These are phyloP conservation scores for Venturia asperata DNA, from an alignment of 2,329 filamentous ascomycete species.

Conservation along the genomic window DNA sequence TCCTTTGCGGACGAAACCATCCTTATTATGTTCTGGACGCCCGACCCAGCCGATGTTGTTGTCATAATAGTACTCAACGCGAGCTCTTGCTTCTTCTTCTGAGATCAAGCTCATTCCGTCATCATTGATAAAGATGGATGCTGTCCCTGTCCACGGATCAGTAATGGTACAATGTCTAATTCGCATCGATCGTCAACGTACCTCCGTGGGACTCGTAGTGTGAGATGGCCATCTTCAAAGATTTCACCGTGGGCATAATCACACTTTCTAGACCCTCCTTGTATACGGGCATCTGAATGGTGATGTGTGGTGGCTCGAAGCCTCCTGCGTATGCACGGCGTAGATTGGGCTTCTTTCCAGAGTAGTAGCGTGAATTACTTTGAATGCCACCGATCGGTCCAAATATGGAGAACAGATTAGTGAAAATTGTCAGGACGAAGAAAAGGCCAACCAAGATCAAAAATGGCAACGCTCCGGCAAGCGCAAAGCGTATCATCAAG, in stretches of 20 bases:
- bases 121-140: constrained; percentile 21
- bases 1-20: constrained; percentile 49
- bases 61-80: constrained; percentile 35
- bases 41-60: constrained; percentile 47
- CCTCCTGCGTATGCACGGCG: constrained; percentile 11
- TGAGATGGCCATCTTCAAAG: constrained; percentile 18
- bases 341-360: constrained; percentile 17
- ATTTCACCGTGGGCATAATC: constrained; percentile 20
- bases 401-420: constrained; percentile 17
- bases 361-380: constrained; percentile 18
- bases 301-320: constrained; percentile 19
- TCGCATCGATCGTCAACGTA: neutral
- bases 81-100: constrained; percentile 16
- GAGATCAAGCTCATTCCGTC: constrained; percentile 17
- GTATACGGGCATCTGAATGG: constrained; percentile 21
- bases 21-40: constrained; percentile 45
- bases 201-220: constrained; percentile 20
- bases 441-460: constrained; percentile 17
- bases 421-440: constrained; percentile 19
- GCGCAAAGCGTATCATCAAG: constrained; percentile 14
- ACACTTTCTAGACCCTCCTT: constrained; percentile 20
- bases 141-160: constrained; percentile 8
- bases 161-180: neutral
- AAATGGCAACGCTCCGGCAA: constrained; percentile 20
- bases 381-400: constrained; percentile 16